Conservation (phyloP, 306 rosid genomes). For the Spatholobus suberectus region DNA sequence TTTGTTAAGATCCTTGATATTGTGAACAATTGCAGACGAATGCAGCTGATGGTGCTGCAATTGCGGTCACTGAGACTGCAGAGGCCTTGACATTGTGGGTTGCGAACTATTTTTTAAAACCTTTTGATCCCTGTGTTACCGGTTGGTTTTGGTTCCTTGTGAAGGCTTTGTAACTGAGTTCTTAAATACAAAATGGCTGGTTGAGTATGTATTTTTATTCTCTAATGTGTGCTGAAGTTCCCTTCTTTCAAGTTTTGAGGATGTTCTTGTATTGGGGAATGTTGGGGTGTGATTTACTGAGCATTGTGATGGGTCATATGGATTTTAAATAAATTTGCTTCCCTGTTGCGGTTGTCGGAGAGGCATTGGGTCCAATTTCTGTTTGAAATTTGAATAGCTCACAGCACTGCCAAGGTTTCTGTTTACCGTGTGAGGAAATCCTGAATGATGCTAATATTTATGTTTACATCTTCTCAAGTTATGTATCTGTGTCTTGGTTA, state of each 20-base stretch:
- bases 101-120: neutral
- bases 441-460: neutral
- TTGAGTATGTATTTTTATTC: neutral
- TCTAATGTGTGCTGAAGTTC: neutral
- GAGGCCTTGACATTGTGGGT: neutral
- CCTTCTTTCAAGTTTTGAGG: constrained; percentile 20
- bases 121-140: neutral
- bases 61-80: neutral
- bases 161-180: neutral
- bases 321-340: constrained; percentile 1
- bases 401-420: neutral
- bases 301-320: neutral
- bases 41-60: neutral
- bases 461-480: neutral
- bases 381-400: constrained; percentile 20
- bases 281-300: neutral
- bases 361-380: constrained; percentile 16
- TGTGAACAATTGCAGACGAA: neutral
- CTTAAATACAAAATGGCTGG: neutral
- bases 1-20: neutral
- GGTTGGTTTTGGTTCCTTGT: neutral
- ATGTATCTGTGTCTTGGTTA: neutral
- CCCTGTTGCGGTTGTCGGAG: neutral
- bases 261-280: constrained; percentile 3
- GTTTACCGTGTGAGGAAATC: neutral